Evolutionary conservation across 2,329 filamentous ascomycete species (phyloP), one percentile per base, ranked within the genome.

Genomic region (Monilinia laxa): DNA sequence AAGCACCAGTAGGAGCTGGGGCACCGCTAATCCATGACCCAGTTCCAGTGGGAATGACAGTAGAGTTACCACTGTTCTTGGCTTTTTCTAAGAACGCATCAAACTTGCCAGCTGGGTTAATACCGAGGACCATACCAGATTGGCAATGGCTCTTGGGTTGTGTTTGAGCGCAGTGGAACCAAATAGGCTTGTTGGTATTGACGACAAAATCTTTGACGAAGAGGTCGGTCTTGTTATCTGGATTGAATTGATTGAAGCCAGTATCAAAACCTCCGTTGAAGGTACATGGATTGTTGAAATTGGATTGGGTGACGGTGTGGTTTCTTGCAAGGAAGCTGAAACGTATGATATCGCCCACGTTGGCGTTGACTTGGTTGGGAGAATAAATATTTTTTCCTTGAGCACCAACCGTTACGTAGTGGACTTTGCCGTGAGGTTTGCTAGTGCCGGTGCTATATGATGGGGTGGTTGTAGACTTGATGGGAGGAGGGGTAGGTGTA

Each of bases 281-380:
- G 1, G 76, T 81, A 79, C 90, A 92, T 12, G 90, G 90, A 2
- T 80, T 80, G 60, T 80, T 81, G 72, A 92, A 91, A 20, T 82
- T 80, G 45, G 89, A 91, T 78, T 92, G 89, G 1, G 88, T 90
- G 65, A 85, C 87, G 28, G 88, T 90, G 81, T 92, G 89, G 82
- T 91, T 92, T 77, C 83, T 81, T 73, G 83, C 83, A 77, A 88
- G 81, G 81, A 92, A 92, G 71, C 85, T 84, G 78, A 92, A 92
- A 76, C 88, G 78, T 72, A 92, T 84, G 73, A 85, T 86, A 76
- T 92, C 89, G 62, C 89, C 89, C 1, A 88, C 78, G 53, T 79
- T 79, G 55, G 89, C 86, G 65, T 78, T 76, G 72, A 91, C 78
- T 71, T 84, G 79, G 68, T 85, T 80, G 35, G 89, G 89, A 56